These are phyloP conservation scores for Dactylellina sp. DNA, from an alignment of 2,329 filamentous ascomycete genomes.

Conservation along the genomic window DNA sequence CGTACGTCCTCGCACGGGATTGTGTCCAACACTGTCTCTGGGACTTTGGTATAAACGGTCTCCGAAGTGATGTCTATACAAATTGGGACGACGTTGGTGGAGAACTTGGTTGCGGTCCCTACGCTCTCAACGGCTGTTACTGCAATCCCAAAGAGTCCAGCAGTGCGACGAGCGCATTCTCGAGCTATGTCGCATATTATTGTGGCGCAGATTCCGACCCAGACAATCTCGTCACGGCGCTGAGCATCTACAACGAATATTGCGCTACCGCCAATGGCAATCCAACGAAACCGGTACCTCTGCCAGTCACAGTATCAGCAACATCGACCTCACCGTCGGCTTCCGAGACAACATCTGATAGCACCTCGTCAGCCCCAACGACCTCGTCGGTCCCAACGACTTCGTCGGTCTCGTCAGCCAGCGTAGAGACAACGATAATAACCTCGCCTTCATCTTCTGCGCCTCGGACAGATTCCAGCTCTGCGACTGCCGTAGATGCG, in stretches of 20 bases:
- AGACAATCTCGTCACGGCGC: background rate
- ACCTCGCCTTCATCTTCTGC: background rate
- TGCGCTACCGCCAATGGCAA: constrained; percentile 9
- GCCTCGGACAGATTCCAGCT: background rate
- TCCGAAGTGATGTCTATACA: background rate
- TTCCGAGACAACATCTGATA: background rate
- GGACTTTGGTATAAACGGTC: background rate
- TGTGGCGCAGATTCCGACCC: background rate
- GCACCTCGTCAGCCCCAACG: background rate
- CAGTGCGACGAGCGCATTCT: constrained; percentile 11
- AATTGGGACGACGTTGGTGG: constrained; percentile 10
- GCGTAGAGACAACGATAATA: background rate
- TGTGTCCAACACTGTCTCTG: constrained; percentile 1
- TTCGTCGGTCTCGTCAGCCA: background rate
- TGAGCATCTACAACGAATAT: constrained; percentile 6
- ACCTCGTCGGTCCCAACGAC: background rate
- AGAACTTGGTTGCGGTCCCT: background rate
- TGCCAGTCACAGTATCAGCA: background rate
- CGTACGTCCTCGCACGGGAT: background rate
- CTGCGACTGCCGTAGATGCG: background rate
- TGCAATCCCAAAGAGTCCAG: background rate
- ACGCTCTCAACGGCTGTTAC: constrained; percentile 1
- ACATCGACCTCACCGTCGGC: background rate
- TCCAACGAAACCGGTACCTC: background rate
- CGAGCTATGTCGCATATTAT: background rate